phyloP scores from a whole-genome alignment of 108 stramenopile species.

The Cyclotella atomus region DNA sequence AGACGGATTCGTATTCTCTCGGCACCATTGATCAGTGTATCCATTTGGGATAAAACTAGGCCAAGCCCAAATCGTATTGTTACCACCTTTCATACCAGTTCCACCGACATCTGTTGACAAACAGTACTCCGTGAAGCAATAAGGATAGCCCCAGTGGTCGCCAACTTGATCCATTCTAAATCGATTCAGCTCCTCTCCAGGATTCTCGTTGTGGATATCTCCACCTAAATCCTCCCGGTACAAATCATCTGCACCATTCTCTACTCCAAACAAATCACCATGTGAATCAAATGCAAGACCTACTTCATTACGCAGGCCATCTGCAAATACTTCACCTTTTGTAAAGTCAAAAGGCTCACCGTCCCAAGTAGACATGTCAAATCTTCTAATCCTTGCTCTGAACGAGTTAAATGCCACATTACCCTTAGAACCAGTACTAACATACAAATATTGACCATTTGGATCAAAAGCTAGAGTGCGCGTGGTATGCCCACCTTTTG shows the following conservation, averaged over 20 bases:
- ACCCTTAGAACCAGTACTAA: slow-evolving; percentile 60
- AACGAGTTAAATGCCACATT: slow-evolving; percentile 66
- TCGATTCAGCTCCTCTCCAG: slow-evolving; percentile 77
- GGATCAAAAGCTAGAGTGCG: slow-evolving; percentile 72
- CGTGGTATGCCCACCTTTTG: slow-evolving; percentile 65
- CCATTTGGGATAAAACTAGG: slow-evolving; percentile 50
- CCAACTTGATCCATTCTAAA: slow-evolving; percentile 61
- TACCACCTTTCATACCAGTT: slow-evolving; percentile 43
- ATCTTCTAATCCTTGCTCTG: slow-evolving; percentile 72
- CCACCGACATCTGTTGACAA: slow-evolving; percentile 45
- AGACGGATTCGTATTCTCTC: slow-evolving; percentile 47
- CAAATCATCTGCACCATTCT: slow-evolving; percentile 76
- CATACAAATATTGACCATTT: slow-evolving; percentile 54
- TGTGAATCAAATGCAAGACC: slow-evolving; percentile 74
- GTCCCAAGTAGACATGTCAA: slow-evolving; percentile 31
- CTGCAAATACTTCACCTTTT: slow-evolving; percentile 73
- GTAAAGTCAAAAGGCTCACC: slow-evolving; percentile 54
- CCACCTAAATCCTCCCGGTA: slow-evolving; percentile 68
- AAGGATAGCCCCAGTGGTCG: slow-evolving; percentile 74
- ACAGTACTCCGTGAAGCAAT: slow-evolving; percentile 76
- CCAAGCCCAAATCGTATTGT: slow-evolving; percentile 78
- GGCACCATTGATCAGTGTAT: slow-evolving; percentile 72
- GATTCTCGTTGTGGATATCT: slow-evolving; percentile 75
- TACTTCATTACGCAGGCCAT: slow-evolving; percentile 79
- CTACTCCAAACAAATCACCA: slow-evolving; percentile 80